Percentiles rank a stretch among this genome's conserved stretches.
These are phyloP conservation scores for Scheffersomyces segobiensis DNA, from an alignment of 1,139 yeast species.

Conservation along the genomic window DNA sequence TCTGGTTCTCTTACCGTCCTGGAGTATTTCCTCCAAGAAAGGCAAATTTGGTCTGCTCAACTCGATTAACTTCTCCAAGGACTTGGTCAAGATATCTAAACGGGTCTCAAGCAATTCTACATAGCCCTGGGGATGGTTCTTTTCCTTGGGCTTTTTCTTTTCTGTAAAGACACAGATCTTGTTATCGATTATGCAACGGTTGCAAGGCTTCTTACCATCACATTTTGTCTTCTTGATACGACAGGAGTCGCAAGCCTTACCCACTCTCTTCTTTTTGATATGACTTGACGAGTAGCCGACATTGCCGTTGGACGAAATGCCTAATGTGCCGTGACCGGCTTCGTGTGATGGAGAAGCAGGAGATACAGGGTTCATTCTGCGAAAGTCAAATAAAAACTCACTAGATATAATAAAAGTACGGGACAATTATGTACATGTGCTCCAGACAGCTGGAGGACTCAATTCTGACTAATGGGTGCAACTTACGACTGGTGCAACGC, in stretches of 20 bases:
- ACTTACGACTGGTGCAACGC: background rate
- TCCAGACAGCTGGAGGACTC: background rate
- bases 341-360: background rate
- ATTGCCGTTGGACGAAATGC: background rate
- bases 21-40: conserved; percentile 25
- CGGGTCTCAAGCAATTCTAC: conserved; percentile 73
- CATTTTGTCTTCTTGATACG: conserved; percentile 74
- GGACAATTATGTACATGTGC: background rate
- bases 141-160: conserved; percentile 61
- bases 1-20: conserved; percentile 2
- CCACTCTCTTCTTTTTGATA: conserved; percentile 64
- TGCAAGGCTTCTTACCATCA: conserved; percentile 77
- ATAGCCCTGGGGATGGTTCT: conserved; percentile 62
- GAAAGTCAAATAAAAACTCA: background rate
- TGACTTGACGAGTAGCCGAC: conserved; percentile 4
- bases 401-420: background rate
- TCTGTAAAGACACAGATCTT: conserved; percentile 76
- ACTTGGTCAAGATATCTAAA: conserved; percentile 58
- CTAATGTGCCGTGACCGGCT: background rate
- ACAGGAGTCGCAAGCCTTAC: conserved; percentile 82
- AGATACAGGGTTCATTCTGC: background rate
- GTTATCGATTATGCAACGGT: conserved; percentile 66
- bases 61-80: conserved; percentile 45
- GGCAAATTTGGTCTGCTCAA: conserved; percentile 38
- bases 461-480: background rate